A percentile compares a stretch with the other conserved stretches of the same genome.
Conservation (phyloP, 352 stramenopile species). For the Phytopythium boreale region DNA sequence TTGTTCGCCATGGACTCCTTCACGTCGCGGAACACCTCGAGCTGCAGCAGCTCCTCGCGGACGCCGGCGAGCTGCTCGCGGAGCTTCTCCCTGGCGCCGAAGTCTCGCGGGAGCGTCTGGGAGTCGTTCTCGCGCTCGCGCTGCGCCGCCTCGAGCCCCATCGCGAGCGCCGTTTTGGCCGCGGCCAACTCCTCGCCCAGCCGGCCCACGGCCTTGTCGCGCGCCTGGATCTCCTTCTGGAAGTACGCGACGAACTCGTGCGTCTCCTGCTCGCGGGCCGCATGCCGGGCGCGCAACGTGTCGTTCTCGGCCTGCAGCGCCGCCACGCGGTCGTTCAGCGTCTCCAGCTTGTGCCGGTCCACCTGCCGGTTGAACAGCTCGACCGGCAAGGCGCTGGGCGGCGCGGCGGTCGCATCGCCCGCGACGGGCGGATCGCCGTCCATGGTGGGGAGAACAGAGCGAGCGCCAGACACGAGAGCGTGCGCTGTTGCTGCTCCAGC, state of each 20-base stretch:
- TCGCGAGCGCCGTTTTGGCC: conserved; percentile 51
- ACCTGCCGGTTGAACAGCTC: conserved; percentile 65
- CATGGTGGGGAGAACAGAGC: neutral
- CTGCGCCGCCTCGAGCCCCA: conserved; percentile 51
- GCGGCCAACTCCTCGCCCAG: conserved; percentile 82
- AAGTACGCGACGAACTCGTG: conserved; percentile 95
- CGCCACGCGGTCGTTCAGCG: conserved; percentile 55
- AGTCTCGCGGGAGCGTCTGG: conserved; percentile 44
- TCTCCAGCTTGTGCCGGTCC: conserved; percentile 56
- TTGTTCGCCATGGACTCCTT: conserved; percentile 57
- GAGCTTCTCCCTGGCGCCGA: conserved; percentile 41
- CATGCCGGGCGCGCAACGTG: conserved; percentile 63
- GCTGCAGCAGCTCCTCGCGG: conserved; percentile 62
- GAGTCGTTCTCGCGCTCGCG: conserved; percentile 43
- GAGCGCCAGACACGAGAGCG: too few relatives aligned
- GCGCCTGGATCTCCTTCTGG: conserved; percentile 89
- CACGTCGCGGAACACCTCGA: conserved; percentile 67
- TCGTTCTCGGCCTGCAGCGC: conserved; percentile 81
- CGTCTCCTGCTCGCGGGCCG: conserved; percentile 90
- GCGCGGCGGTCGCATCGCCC: conserved; percentile 13
- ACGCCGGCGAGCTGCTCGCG: conserved; percentile 57
- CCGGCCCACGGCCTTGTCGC: conserved; percentile 69
- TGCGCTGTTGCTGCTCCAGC: neutral
- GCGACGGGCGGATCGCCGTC: conserved; percentile 22
- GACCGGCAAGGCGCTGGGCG: neutral